Evolutionary conservation across 345 rosid species (phyloP).

Genomic region (Hibiscus syriacus): DNA sequence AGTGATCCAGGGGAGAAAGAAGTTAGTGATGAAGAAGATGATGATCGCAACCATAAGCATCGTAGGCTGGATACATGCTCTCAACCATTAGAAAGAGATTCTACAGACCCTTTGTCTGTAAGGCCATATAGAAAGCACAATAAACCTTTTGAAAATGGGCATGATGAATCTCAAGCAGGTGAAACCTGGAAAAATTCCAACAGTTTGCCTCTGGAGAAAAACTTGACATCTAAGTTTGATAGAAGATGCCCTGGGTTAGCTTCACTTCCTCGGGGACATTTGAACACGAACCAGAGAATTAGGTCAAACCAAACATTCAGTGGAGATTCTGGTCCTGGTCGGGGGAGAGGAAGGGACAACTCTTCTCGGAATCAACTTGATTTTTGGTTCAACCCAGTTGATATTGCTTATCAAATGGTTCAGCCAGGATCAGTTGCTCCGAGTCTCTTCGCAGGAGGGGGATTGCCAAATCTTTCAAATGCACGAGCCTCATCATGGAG

Average conservation of each 20-base stretch:
- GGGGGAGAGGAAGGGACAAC: slow-evolving; percentile 83
- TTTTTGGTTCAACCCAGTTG: slow-evolving; percentile 53
- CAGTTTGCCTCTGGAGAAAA: slow-evolving; percentile 35
- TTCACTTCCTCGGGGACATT: slow-evolving; percentile 38
- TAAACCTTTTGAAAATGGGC: slow-evolving; percentile 59
- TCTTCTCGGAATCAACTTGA: slow-evolving; percentile 67
- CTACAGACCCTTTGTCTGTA: slow-evolving; percentile 43
- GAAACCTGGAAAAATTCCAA: slow-evolving; percentile 37
- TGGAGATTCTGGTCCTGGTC: slow-evolving; percentile 58
- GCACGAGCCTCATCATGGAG: slow-evolving; percentile 61
- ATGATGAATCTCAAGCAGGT: slow-evolving; percentile 36
- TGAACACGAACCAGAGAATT: slow-evolving; percentile 53
- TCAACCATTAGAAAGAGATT: slow-evolving; percentile 63
- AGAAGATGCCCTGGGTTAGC: slow-evolving; percentile 49
- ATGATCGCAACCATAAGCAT: slow-evolving; percentile 97
- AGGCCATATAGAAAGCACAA: slow-evolving; percentile 60
- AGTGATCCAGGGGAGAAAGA: slow-evolving; percentile 89
- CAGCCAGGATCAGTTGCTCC: slow-evolving; percentile 47
- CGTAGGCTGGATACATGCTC: slow-evolving; percentile 68
- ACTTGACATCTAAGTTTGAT: slow-evolving; percentile 38
- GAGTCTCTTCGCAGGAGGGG: slow-evolving; percentile 63
- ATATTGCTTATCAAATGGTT: slow-evolving; percentile 71
- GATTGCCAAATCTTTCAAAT: slow-evolving; percentile 52
- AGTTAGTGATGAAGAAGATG: slow-evolving; percentile 95
- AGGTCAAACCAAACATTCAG: slow-evolving; percentile 47